These are phyloP conservation scores for Chaetomium sp. DNA, from an alignment of 2,329 filamentous ascomycete species.

Conservation along the genomic window DNA sequence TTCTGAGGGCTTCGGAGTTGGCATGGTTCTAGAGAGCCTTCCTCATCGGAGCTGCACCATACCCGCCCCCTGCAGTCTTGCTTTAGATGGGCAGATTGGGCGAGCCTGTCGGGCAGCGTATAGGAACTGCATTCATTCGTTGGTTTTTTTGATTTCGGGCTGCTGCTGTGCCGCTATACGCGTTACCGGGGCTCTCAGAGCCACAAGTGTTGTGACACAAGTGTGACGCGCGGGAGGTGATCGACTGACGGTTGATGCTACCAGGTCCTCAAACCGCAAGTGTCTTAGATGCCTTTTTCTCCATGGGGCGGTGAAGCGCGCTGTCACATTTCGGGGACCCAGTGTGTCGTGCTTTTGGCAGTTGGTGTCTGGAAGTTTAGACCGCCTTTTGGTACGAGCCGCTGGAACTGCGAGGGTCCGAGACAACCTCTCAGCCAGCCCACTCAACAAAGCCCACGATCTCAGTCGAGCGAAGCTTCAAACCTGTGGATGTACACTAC, in stretches of 20 bases:
- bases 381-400: neutral
- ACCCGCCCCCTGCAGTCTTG: conserved; percentile 1
- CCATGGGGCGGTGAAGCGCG: neutral
- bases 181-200: neutral
- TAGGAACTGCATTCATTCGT: conserved; percentile 2
- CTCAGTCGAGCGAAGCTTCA: neutral
- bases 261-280: conserved; percentile 4
- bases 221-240: conserved; percentile 6
- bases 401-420: neutral
- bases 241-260: neutral
- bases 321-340: neutral
- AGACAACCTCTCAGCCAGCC: neutral
- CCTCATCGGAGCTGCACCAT: neutral
- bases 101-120: neutral
- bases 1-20: conserved; percentile 9
- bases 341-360: neutral
- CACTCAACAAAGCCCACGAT: neutral
- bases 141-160: neutral
- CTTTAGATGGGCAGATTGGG: conserved; percentile 16
- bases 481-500: neutral
- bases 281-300: neutral
- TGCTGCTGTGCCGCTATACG: neutral
- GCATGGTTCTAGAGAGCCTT: neutral
- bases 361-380: conserved; percentile 3
- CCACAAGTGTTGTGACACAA: conserved; percentile 8